Evolutionary conservation across 306 rosid genomes (phyloP).

Genomic region (Notholithocarpus densiflorus): DNA sequence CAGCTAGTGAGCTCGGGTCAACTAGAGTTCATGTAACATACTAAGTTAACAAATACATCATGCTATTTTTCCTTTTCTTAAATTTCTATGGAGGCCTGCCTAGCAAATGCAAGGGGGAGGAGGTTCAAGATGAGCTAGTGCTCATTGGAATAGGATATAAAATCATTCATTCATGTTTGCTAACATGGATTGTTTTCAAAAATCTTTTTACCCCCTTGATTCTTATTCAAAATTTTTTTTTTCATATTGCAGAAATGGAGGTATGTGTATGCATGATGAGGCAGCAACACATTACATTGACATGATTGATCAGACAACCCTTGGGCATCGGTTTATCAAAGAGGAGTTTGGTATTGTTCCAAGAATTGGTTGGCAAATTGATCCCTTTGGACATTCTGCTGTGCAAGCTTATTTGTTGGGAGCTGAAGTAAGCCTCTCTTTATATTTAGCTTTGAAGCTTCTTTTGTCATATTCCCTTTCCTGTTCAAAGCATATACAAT

Average conservation of each 20-base stretch:
- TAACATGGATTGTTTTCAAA: constrained; percentile 19
- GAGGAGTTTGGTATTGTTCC: constrained; percentile 45
- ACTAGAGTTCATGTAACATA: constrained; percentile 69
- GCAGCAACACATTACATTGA: constrained; percentile 82
- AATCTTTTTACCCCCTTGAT: background rate
- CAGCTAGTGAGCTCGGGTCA: constrained; percentile 66
- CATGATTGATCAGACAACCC: constrained; percentile 93
- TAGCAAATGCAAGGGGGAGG: no score
- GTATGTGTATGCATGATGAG: constrained; percentile 91
- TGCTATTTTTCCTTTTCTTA: background rate
- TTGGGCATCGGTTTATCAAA: constrained; percentile 72
- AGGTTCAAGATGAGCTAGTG: no score
- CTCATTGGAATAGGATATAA: background rate
- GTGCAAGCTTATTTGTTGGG: constrained; percentile 60
- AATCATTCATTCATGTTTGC: background rate
- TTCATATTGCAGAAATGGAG: constrained; percentile 69
- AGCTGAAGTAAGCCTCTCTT: constrained; percentile 37
- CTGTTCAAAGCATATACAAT: background rate
- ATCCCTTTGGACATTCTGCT: constrained; percentile 64
- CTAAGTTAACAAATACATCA: background rate
- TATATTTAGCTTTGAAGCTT: background rate
- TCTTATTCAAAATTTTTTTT: constrained; percentile 23
- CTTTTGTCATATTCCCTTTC: background rate
- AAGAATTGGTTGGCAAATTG: constrained; percentile 63
- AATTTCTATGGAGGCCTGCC: background rate